Percentiles rank a stretch among this genome's conserved stretches.
Conservation (phyloP, 169 alveolate genomes). For the Cyclospora cayetanensis region DNA sequence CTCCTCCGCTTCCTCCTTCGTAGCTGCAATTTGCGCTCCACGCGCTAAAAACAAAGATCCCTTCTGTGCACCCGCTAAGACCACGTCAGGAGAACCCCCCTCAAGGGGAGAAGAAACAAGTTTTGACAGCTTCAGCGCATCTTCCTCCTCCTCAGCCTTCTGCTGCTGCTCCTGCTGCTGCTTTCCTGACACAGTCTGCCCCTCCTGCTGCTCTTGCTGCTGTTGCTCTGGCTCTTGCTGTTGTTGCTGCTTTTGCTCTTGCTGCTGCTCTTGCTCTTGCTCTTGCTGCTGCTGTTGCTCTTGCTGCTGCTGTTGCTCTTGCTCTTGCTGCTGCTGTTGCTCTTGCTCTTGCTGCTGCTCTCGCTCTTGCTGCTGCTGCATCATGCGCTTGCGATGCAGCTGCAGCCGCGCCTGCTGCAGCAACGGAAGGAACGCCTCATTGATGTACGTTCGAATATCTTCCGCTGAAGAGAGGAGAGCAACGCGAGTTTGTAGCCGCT, state of each 20-base stretch:
- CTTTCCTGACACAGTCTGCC: neutral
- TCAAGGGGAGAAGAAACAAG: too few species aligned
- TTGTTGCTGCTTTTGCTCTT: too few species aligned
- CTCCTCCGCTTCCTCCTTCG: neutral
- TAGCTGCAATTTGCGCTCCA: neutral
- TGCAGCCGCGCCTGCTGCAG: slow-evolving; percentile 8
- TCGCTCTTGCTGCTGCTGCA: neutral
- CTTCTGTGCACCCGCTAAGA: neutral
- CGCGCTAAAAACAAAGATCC: neutral
- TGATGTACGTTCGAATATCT: neutral
- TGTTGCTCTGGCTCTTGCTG: too few species aligned
- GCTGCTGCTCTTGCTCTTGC: neutral
- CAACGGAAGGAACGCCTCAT: neutral
- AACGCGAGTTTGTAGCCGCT: neutral
- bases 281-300: neutral
- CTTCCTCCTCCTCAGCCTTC: neutral
- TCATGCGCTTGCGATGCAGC: neutral
- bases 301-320: neutral
- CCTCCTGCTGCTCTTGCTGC: neutral
- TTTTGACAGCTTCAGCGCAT: too few species aligned
- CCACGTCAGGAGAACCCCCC: neutral
- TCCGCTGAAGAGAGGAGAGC: neutral
- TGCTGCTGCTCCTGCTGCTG: neutral
- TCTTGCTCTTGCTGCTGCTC: neutral
- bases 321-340: neutral